Conservation (phyloP, 148 eudicot genomes). For the Amaranthus palmeri region DNA sequence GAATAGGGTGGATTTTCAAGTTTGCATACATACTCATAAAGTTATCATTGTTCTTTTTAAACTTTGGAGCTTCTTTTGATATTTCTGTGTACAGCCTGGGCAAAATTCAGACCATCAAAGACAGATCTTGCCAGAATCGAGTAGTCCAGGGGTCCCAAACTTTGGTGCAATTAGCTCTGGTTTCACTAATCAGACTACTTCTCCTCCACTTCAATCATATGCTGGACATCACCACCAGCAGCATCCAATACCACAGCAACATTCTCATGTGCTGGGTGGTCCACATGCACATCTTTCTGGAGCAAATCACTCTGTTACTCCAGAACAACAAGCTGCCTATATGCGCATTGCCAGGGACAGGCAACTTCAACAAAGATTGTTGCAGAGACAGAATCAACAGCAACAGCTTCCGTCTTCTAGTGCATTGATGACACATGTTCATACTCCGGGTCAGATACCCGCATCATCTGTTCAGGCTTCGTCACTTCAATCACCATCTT, state of each 20-base stretch:
- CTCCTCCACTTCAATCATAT: conserved; percentile 47
- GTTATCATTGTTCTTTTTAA: not conserved
- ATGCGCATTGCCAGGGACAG: conserved; percentile 69
- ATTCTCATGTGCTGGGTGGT: conserved; percentile 48
- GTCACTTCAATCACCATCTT: conserved; percentile 44
- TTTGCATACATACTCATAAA: not conserved
- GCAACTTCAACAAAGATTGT: conserved; percentile 49
- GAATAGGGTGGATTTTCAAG: not conserved
- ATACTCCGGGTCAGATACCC: conserved; percentile 48
- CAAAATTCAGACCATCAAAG: conserved; percentile 69
- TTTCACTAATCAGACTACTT: conserved; percentile 44
- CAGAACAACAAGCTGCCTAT: conserved; percentile 58
- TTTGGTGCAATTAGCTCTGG: conserved; percentile 45
- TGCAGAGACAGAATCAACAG: conserved; percentile 48
- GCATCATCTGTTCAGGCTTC: conserved; percentile 54
- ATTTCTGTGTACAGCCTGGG: conserved; percentile 41
- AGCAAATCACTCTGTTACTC: conserved; percentile 38
- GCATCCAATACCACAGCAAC: conserved; percentile 50
- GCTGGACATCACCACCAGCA: conserved; percentile 55
- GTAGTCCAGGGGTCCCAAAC: conserved; percentile 45
- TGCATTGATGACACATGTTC: conserved; percentile 54
- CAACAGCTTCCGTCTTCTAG: conserved; percentile 49
- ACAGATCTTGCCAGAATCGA: conserved; percentile 53
- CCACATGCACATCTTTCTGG: conserved; percentile 58
- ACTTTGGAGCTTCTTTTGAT: not conserved